Base-by-base conservation (phyloP, 345 rosid species). In the Atalantia buxifolia region DNA sequence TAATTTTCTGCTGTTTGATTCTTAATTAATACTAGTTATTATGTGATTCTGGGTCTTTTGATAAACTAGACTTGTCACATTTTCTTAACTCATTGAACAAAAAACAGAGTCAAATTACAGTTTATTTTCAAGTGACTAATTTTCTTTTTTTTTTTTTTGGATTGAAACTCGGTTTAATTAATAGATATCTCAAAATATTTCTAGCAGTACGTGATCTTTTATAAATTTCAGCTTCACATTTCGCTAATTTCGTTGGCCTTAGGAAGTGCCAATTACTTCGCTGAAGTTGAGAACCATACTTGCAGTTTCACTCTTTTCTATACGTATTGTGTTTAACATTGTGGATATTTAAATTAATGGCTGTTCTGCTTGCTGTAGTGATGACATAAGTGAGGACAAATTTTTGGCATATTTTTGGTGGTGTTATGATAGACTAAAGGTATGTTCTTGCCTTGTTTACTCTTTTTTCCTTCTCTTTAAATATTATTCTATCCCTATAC, bases 321-420 rank as follows among this genome's bases (percentile, higher is more conserved):
- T 88, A 38, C 90, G 99, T 97, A 13, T 16, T 45, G 3, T 45
- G 50, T 53, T 53, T 53, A 53, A 53, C 57, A 53, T 53, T 53
- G 22, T 53, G 57, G 56, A 53, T 53, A 53, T 18, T 48, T 53
- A 21, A 65, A 40, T 12, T 22, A 66, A 66, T 81, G 74, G 31
- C 57, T 59, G 27, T 82, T 57, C 50, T 83, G 74, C 33, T 61
- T 79, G 76, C 35, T 89, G 84, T 93, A 95, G 99, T 71, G 82
- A 79, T 74, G 95, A 96, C 78, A 91, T 96, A 80, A 77, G 89
- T 78, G 89, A 91, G 85, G 97, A 92, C 85, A 96, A 94, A 64
- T 96, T 89, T 86, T 79, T 96, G 86, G 88, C 89, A 25, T 94
- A 96, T 86, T 96, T 96, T 84, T 94, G 99, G 99, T 92, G 94